A percentile compares a stretch with the other conserved stretches of the same genome.
Evolutionary conservation across 73 alveolate species (phyloP).

Genomic region (Blepharisma stoltei): DNA sequence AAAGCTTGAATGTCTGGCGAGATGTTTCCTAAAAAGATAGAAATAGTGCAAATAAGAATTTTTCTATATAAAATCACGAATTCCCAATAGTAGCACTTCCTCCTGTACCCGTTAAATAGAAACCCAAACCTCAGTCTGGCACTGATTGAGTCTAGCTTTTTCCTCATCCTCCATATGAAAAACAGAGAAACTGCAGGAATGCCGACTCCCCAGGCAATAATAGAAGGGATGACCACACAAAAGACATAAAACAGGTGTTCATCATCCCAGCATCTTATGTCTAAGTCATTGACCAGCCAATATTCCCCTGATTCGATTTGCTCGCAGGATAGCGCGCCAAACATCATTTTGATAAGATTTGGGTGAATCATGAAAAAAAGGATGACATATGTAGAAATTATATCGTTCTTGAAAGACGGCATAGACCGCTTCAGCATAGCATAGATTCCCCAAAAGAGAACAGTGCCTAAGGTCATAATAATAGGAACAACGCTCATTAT

Average conservation of each 20-base stretch:
- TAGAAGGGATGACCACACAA: constrained; percentile 25
- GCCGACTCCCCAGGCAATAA: constrained; percentile 37
- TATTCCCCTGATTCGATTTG: constrained; percentile 43
- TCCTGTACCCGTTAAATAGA: constrained; percentile 51
- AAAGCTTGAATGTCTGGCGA: neutral
- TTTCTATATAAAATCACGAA: constrained; percentile 30
- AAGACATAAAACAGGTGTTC: constrained; percentile 35
- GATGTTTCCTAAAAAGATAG: neutral
- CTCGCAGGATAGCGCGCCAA: constrained; percentile 55
- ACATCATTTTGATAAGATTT: constrained; percentile 43
- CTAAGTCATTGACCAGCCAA: constrained; percentile 40
- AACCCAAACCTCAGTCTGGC: constrained; percentile 52
- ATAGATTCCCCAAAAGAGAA: constrained; percentile 12
- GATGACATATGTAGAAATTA: constrained; percentile 48
- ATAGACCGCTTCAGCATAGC: constrained; percentile 29
- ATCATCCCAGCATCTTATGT: constrained; percentile 42
- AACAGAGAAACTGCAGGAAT: constrained; percentile 33
- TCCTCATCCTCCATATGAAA: constrained; percentile 33
- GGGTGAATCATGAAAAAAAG: constrained; percentile 61
- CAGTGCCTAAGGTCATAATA: neutral
- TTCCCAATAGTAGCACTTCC: constrained; percentile 58
- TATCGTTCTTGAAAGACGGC: constrained; percentile 28
- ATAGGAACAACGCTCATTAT: neutral
- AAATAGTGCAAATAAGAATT: neutral
- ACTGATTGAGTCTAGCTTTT: constrained; percentile 28